Base-by-base conservation (phyloP, 2,329 filamentous ascomycete species). In the Coniochaeta sp. region DNA sequence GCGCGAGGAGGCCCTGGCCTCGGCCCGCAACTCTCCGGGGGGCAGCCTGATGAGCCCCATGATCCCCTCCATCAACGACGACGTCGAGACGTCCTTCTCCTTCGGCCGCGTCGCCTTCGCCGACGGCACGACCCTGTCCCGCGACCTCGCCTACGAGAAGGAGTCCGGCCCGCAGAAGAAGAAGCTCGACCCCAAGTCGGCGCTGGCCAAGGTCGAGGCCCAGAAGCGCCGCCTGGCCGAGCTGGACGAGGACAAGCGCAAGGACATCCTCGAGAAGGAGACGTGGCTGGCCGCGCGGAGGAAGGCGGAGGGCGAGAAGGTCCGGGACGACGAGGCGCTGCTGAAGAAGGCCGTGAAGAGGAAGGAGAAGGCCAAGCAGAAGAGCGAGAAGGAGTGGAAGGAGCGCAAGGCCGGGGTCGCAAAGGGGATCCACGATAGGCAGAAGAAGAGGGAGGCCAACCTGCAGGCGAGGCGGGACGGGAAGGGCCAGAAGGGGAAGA, bases 341-440 rank as follows among this genome's bases (percentile, higher is more conserved):
- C 81, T 99, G 31, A 97, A 96, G 81, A 97, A 96, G 81, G 90
- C 93, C 0, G 80, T 98, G 66, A 97, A 97, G 82, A 87, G 93
- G 66, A 96, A 96, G 78, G 91, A 97, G 69, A 86, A 88, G 66
- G 79, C 84, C 58, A 98, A 97, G 85, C 89, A 88, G 76, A 96
- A 95, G 85, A 96, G 90, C 71, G 91, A 91, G 73, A 88, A 89
- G 71, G 91, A 95, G 70, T 98, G 95, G 90, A 82, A 78, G 55
- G 89, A 91, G 61, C 82, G 90, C 57, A 77, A 85, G 43, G 85
- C 89, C 31, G 88, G 87, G 33, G 86, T 98, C 57, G 82, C 85
- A 65, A 89, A 89, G 74, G 80, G 89, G 57, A 89, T 89, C 71
- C 89, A 91, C 59, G 87, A 90, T 67, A 88, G 87, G 71, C 91